Percentiles rank a stretch among this genome's conserved stretches.
phyloP scores from a whole-genome alignment of 129 eudicot genomes.

The Flaveria linearis region DNA sequence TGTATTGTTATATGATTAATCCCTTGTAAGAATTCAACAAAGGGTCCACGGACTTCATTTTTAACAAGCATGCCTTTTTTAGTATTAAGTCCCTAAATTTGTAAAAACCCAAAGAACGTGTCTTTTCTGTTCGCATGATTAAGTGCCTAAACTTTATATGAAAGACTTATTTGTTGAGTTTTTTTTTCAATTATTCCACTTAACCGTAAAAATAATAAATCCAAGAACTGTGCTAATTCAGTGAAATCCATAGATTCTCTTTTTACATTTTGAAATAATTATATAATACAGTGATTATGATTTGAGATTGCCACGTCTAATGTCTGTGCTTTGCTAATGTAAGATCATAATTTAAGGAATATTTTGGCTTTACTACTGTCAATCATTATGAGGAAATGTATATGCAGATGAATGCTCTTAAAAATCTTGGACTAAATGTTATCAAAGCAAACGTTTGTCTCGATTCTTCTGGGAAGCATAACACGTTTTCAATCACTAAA shows the following conservation, averaged over 20 bases:
- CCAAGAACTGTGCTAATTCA: not conserved
- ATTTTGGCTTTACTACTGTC: not conserved
- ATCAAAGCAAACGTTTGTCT: slow-evolving; percentile 90
- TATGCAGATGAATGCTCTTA: slow-evolving; percentile 83
- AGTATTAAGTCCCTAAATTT: not conserved
- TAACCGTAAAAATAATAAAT: too few species aligned
- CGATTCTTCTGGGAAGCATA: slow-evolving; percentile 97
- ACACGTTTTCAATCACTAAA: slow-evolving; percentile 80
- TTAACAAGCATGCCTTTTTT: not conserved
- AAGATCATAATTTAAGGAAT: not conserved
- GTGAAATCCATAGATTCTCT: not conserved
- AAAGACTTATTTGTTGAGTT: not conserved
- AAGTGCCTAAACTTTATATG: not conserved
- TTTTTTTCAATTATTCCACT: not conserved
- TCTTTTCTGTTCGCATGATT: not conserved
- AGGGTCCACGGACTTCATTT: not conserved
- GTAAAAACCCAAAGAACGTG: not conserved
- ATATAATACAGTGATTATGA: too few species aligned
- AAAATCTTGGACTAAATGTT: slow-evolving; percentile 89
- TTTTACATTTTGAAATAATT: too few species aligned
- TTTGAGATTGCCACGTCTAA: not conserved
- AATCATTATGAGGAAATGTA: slow-evolving; percentile 28
- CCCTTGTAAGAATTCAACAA: not conserved
- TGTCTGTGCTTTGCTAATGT: not conserved
- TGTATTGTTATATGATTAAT: not conserved